Conservation (phyloP, 2,329 filamentous ascomycete genomes). For the Leptoxyphium fumago region DNA sequence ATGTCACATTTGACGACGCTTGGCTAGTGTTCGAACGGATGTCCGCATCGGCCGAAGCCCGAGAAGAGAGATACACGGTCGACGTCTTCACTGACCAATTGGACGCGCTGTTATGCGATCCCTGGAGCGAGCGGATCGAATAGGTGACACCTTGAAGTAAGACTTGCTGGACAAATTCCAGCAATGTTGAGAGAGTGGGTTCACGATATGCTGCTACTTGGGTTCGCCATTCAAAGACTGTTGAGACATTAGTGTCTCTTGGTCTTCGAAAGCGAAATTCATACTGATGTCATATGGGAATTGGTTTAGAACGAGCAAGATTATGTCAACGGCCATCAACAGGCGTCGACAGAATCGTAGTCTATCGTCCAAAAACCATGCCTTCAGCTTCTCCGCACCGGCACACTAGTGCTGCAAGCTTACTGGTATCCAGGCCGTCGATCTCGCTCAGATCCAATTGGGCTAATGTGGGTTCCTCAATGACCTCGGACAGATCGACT, state of each 20-base stretch:
- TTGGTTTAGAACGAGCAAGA: no score
- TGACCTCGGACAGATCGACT: constrained; percentile 25
- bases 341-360: no score
- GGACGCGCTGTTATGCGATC: constrained; percentile 28
- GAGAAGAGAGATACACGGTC: constrained; percentile 36
- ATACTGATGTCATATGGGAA: no score
- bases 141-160: background rate
- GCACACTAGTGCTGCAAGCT: constrained; percentile 24
- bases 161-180: no score
- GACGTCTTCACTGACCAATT: constrained; percentile 32
- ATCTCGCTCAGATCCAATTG: constrained; percentile 37
- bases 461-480: constrained; percentile 33
- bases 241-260: no score
- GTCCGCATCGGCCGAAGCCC: constrained; percentile 37
- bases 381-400: constrained; percentile 7
- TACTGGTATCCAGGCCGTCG: constrained; percentile 21
- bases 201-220: no score
- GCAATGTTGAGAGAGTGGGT: no score
- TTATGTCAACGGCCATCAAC: no score
- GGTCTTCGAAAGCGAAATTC: no score
- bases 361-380: no score
- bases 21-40: constrained; percentile 76
- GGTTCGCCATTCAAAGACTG: no score
- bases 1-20: constrained; percentile 42
- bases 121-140: constrained; percentile 29